phyloP scores from a whole-genome alignment of 129 eudicot species.

The Artemisia annua region DNA sequence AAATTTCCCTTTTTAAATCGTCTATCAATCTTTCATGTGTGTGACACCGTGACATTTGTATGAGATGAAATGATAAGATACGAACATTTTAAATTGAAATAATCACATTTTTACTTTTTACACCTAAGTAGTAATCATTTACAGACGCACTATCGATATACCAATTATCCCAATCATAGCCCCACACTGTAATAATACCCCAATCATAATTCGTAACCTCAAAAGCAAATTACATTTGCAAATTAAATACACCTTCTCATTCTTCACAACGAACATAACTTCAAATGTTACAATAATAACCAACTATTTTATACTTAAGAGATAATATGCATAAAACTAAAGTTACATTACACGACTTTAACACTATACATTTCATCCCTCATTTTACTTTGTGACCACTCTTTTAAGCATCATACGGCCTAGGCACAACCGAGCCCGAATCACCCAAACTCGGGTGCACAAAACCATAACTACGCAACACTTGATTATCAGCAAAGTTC shows the following conservation, averaged over 20 bases:
- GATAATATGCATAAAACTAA: too few relatives aligned
- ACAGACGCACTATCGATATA: not conserved
- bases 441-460: slow-evolving; percentile 34
- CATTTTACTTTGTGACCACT: not conserved
- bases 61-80: not conserved
- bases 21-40: not conserved
- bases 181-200: not conserved
- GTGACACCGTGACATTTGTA: not conserved
- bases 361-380: not conserved
- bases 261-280: too few relatives aligned
- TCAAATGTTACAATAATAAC: too few relatives aligned
- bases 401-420: slow-evolving; percentile 34
- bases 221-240: too few relatives aligned
- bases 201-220: not conserved
- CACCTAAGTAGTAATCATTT: not conserved
- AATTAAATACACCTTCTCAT: too few relatives aligned
- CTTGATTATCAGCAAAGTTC: slow-evolving; percentile 61
- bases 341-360: not conserved
- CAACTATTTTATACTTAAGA: too few relatives aligned
- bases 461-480: slow-evolving; percentile 28
- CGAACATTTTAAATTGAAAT: not conserved
- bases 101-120: not conserved
- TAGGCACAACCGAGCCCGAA: slow-evolving; percentile 18
- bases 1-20: too few relatives aligned
- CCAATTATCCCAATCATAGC: not conserved